phyloP scores from a whole-genome alignment of 2,329 filamentous ascomycete species.

The Mariannaea sp. region DNA sequence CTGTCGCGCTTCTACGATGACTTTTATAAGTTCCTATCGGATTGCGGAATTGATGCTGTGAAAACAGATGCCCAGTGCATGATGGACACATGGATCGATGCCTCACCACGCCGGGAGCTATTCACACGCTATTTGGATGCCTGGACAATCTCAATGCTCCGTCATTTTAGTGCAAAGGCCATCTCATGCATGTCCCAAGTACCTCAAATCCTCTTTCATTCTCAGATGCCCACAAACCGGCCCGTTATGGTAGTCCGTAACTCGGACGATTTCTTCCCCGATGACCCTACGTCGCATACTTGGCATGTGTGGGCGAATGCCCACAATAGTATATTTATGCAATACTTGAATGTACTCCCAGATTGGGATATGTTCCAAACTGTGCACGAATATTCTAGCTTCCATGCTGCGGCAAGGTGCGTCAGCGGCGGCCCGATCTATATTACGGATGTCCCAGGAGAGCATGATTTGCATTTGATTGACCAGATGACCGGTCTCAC shows the following conservation, averaged over 20 bases:
- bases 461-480: constrained; percentile 78
- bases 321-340: constrained; percentile 81
- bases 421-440: constrained; percentile 92
- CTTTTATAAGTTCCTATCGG: constrained; percentile 82
- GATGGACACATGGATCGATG: constrained; percentile 73
- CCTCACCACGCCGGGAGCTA: constrained; percentile 71
- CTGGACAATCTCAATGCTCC: constrained; percentile 78
- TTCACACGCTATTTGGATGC: constrained; percentile 81
- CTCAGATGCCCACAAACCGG: constrained; percentile 76
- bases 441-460: constrained; percentile 86
- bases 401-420: constrained; percentile 89
- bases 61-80: constrained; percentile 95
- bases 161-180: constrained; percentile 75
- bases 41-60: constrained; percentile 78
- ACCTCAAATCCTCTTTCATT: constrained; percentile 84
- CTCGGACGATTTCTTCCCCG: constrained; percentile 90
- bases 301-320: constrained; percentile 98
- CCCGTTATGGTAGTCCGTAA: constrained; percentile 79
- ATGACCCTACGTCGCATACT: constrained; percentile 77
- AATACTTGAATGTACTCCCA: constrained; percentile 83
- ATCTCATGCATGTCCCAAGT: constrained; percentile 96
- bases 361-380: constrained; percentile 80
- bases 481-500: constrained; percentile 80
- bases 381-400: constrained; percentile 70
- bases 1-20: constrained; percentile 81